A percentile compares a stretch with the other conserved stretches of the same genome.
Evolutionary conservation across 768 basidiomycete genomes (phyloP).

Genomic region (Naganishia randhawae): DNA sequence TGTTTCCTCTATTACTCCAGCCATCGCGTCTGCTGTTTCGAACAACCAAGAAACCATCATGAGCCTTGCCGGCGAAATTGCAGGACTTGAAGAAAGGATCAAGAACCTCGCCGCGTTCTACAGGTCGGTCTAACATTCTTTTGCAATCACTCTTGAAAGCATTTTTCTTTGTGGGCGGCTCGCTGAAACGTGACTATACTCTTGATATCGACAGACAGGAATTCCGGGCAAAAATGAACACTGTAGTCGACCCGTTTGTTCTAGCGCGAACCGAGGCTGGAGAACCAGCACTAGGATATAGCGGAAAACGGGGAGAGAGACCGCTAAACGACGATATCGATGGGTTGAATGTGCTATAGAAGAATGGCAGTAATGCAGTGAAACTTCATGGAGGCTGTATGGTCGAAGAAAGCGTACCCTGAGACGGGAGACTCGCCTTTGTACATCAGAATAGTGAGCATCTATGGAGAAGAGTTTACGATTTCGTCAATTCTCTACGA

Average conservation of each 20-base stretch:
- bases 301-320: conserved; percentile 26
- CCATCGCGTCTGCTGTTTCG: conserved; percentile 28
- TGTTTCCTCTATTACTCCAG: neutral
- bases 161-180: no score
- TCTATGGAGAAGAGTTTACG: no score
- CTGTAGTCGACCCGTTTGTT: conserved; percentile 29
- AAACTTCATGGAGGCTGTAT: neutral
- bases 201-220: conserved; percentile 3
- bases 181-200: no score
- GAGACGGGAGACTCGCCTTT: neutral
- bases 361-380: neutral
- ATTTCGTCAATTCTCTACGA: no score
- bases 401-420: neutral
- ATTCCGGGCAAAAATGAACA: conserved; percentile 30
- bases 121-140: conserved; percentile 6
- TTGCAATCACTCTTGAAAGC: neutral
- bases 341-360: conserved; percentile 19
- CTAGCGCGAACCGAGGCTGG: conserved; percentile 17
- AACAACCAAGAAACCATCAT: conserved; percentile 32
- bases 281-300: conserved; percentile 26
- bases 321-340: conserved; percentile 23
- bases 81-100: conserved; percentile 29
- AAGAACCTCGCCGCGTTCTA: conserved; percentile 24
- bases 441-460: no score
- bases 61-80: conserved; percentile 25